Conservation (phyloP, 352 stramenopile species). For the Phytophthora quininea region DNA sequence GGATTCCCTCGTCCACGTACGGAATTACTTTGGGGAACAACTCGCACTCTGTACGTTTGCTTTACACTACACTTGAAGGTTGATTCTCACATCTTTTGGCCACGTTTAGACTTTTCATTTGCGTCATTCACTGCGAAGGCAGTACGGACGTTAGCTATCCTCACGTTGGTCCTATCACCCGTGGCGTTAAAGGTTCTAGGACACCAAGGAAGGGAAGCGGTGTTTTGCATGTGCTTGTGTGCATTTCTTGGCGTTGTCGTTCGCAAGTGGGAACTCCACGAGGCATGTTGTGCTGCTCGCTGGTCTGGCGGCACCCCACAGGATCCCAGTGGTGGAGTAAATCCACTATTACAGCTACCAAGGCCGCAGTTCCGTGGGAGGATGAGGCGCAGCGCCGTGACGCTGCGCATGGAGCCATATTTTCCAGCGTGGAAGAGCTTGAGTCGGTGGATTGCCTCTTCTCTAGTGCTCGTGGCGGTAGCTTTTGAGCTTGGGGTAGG, state of each 20-base stretch:
- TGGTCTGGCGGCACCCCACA: constrained; percentile 56
- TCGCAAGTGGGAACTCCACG: constrained; percentile 65
- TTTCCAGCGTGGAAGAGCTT: constrained; percentile 42
- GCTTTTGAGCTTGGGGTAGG: constrained; percentile 27
- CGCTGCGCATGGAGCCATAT: constrained; percentile 59
- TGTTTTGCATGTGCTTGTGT: constrained; percentile 59
- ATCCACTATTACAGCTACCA: constrained; percentile 26
- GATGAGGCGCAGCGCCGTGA: constrained; percentile 56
- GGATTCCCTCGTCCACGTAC: constrained; percentile 61
- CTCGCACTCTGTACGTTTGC: constrained; percentile 70
- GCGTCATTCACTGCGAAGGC: constrained; percentile 57
- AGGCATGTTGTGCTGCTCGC: constrained; percentile 41
- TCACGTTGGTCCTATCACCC: constrained; percentile 44
- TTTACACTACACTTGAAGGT: neutral
- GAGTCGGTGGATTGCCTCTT: constrained; percentile 33
- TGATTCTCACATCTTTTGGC: neutral
- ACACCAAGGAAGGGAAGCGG: constrained; percentile 19
- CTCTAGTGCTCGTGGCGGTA: constrained; percentile 29
- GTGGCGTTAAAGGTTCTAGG: constrained; percentile 16
- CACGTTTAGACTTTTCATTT: constrained; percentile 61
- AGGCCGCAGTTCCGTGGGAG: constrained; percentile 67
- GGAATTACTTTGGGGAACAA: constrained; percentile 86
- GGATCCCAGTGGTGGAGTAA: constrained; percentile 16
- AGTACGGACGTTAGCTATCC: constrained; percentile 44
- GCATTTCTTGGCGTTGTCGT: constrained; percentile 54